These are phyloP conservation scores for Cephalotrichum gorgonifer DNA, from an alignment of 2,329 filamentous ascomycete genomes.

Conservation along the genomic window DNA sequence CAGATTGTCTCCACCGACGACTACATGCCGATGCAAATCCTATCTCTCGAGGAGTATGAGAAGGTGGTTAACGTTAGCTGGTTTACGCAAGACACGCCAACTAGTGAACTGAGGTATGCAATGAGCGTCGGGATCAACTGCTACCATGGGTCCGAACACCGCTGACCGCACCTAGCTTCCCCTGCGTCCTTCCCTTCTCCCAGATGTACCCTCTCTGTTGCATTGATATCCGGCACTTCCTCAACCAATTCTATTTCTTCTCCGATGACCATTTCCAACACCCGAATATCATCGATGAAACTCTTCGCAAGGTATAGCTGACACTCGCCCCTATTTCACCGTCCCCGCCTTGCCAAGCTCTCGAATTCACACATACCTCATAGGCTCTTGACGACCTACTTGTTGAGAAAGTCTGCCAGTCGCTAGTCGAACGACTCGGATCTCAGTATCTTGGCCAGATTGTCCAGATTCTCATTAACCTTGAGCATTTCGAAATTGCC, in stretches of 20 bases:
- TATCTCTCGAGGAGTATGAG: conserved; percentile 80
- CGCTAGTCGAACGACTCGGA: conserved; percentile 74
- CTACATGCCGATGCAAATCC: conserved; percentile 99
- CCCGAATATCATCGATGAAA: conserved; percentile 81
- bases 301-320: conserved; percentile 57
- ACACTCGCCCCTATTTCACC: background rate
- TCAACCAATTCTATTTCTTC: conserved; percentile 98
- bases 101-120: conserved; percentile 63
- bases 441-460: conserved; percentile 96
- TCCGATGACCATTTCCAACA: conserved; percentile 93
- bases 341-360: background rate
- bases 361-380: background rate
- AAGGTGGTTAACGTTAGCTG: conserved; percentile 94
- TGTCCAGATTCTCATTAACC: conserved; percentile 93
- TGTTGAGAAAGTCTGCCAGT: conserved; percentile 82
- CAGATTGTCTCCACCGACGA: conserved; percentile 81
- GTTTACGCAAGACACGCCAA: conserved; percentile 76
- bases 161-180: conserved; percentile 52
- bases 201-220: conserved; percentile 99
- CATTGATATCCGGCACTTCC: conserved; percentile 94
- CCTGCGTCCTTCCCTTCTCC: conserved; percentile 91
- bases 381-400: conserved; percentile 91
- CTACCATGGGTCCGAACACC: background rate
- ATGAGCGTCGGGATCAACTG: background rate
- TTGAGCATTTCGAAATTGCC: conserved; percentile 92